phyloP scores from a whole-genome alignment of 345 rosid genomes.

The Pelargonium nanum region DNA sequence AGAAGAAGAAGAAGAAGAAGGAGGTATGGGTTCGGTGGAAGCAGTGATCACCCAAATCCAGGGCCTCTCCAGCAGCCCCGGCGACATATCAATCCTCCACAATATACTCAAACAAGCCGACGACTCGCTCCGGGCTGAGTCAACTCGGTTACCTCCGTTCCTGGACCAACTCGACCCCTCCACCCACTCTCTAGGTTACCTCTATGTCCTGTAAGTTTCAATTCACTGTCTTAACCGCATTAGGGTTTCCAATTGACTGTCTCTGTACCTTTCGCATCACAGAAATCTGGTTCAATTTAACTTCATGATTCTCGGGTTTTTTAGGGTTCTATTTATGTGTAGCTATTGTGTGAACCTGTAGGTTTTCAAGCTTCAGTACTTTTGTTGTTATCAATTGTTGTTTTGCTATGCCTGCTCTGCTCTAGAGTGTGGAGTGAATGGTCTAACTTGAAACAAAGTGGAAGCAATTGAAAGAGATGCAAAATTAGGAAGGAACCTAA shows the following conservation, averaged over 20 bases:
- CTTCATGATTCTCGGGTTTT: neutral
- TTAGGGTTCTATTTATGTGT: neutral
- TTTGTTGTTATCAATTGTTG: neutral
- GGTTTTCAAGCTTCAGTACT: neutral
- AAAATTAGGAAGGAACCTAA: too few species aligned
- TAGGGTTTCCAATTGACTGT: neutral
- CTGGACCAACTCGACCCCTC: conserved; percentile 66
- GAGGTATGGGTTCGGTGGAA: conserved; percentile 36
- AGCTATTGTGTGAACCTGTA: neutral
- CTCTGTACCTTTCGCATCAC: neutral
- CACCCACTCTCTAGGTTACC: conserved; percentile 66
- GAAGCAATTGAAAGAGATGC: too few species aligned
- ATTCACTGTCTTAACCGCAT: neutral
- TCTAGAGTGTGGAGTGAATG: too few species aligned
- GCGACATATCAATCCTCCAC: conserved; percentile 43
- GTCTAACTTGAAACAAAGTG: too few species aligned
- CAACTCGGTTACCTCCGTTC: conserved; percentile 28
- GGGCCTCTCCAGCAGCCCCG: conserved; percentile 38
- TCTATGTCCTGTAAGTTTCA: conserved; percentile 45
- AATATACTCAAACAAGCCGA: conserved; percentile 38
- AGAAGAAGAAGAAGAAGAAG: neutral
- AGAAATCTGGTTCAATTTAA: neutral
- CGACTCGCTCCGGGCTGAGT: conserved; percentile 38
- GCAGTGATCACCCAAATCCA: conserved; percentile 48
- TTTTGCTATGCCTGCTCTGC: neutral